These are phyloP conservation scores for Lentinula sp. DNA, from an alignment of 768 basidiomycete genomes.

Conservation along the genomic window DNA sequence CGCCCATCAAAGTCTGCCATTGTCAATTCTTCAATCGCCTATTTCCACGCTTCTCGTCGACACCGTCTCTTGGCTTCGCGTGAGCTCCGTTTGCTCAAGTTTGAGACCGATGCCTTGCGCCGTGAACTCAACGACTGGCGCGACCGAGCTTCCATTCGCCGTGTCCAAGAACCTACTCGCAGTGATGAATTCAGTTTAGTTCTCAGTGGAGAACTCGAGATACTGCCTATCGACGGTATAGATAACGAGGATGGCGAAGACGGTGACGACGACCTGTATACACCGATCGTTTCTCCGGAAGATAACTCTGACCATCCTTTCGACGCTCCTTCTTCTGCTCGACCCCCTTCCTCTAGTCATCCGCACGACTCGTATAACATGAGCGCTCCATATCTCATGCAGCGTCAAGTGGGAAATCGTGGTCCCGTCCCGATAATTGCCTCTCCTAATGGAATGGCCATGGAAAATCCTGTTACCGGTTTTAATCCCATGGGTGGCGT, in stretches of 20 bases:
- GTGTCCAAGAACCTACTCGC: slow-evolving; percentile 66
- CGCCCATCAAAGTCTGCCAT: slow-evolving; percentile 95
- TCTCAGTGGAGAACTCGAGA: slow-evolving; percentile 64
- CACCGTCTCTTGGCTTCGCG: slow-evolving; percentile 79
- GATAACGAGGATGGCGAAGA: slow-evolving; percentile 49
- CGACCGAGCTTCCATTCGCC: slow-evolving; percentile 62
- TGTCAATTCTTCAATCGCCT: slow-evolving; percentile 92
- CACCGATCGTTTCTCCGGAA: slow-evolving; percentile 25
- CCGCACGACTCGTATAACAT: slow-evolving; percentile 7
- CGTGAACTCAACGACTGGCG: slow-evolving; percentile 94
- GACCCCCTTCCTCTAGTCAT: slow-evolving; percentile 13
- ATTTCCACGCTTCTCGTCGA: slow-evolving; percentile 75
- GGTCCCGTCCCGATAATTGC: slow-evolving; percentile 40
- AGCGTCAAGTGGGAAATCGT: slow-evolving; percentile 15
- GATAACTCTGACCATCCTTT: slow-evolving; percentile 8
- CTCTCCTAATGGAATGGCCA: slow-evolving; percentile 34
- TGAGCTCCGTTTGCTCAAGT: slow-evolving; percentile 72
- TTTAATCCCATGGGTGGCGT: slow-evolving; percentile 30
- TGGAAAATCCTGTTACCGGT: slow-evolving; percentile 39
- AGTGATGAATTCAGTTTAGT: slow-evolving; percentile 70
- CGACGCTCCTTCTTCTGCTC: background rate
- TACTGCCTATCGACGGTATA: slow-evolving; percentile 50
- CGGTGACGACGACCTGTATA: slow-evolving; percentile 32
- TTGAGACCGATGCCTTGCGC: slow-evolving; percentile 81
- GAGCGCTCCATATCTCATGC: background rate